Base-by-base conservation (phyloP, 1,284 basidiomycete genomes). In the Vanrija sp. region DNA sequence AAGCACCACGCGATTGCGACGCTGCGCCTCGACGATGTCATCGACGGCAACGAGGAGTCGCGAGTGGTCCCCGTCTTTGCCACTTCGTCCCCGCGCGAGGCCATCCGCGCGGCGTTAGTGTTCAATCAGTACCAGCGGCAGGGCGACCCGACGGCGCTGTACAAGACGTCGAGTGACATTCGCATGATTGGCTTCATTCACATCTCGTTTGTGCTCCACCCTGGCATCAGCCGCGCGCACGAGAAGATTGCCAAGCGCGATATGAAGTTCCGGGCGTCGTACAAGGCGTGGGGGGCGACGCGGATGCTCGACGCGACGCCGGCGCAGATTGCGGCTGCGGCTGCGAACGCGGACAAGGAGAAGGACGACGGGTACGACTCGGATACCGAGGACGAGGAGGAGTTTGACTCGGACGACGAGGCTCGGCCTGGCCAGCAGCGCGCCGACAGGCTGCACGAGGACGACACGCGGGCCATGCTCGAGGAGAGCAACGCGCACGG, bases 261-360 rank as follows among this genome's bases (percentile, higher is more conserved):
- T 58, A 42, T 68, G 54, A 58, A 69, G 41, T 67, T 75, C 49
- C 57, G 48, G 31, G 57, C 64, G 24, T 71, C 73, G 3, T 76
- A 72, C 57, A 67, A 73, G 47, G 71, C 70, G 0, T 76, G 75
- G 75, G 72, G 73, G 48, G 54, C 59, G 16, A 53, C 53, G 16
- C 50, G 53, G 3, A 25, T 52, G 10, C 20, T 42, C 8, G 35
- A 52, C 27, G 35, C 36, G n/a, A 49, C 23, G 37, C 37, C 25
- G 45, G 41, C 23, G 6, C 23, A 15, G 25, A 39, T 14, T 36
- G 41, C 16, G 25, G 39, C 35, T 18, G 37, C 15, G 20, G 45
- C 52, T 19, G 36, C 6, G 24, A 23, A 37, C 23, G 22, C 38
- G 41, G 23, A 19, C 19, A 35, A 19, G 41, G 43, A 35, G 22